A percentile compares a stretch with the other conserved stretches of the same genome.
Evolutionary conservation across 2,329 filamentous ascomycete species (phyloP).

Genomic region (Colletotrichum sp.): DNA sequence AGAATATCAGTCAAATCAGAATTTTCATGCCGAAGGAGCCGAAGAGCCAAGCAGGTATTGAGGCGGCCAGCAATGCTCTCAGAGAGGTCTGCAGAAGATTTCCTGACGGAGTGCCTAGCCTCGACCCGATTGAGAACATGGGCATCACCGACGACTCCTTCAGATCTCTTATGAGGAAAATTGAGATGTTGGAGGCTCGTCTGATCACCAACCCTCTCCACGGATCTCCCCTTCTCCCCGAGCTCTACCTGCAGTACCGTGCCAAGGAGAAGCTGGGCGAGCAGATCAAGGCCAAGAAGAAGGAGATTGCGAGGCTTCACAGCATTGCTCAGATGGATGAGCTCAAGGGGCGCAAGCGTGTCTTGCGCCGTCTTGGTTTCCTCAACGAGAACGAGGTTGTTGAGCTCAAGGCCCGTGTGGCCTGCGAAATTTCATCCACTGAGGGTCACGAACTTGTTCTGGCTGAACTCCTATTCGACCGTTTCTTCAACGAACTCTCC

Average conservation of each 20-base stretch:
- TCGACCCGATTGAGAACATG: slow-evolving; percentile 98
- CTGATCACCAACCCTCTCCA: slow-evolving; percentile 90
- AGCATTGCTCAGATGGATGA: slow-evolving; percentile 94
- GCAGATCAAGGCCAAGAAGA: slow-evolving; percentile 88
- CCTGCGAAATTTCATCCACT: slow-evolving; percentile 93
- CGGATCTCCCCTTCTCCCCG: slow-evolving; percentile 82
- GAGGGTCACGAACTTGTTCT: slow-evolving; percentile 92
- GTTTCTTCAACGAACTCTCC: slow-evolving; percentile 95
- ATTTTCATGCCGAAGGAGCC: slow-evolving; percentile 84
- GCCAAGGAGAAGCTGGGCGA: slow-evolving; percentile 77
- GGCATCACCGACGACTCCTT: slow-evolving; percentile 90
- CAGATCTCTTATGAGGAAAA: slow-evolving; percentile 92
- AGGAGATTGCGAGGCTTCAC: slow-evolving; percentile 82
- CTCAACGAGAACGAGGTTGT: slow-evolving; percentile 96
- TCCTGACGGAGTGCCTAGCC: slow-evolving; percentile 85
- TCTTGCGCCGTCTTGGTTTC: slow-evolving; percentile 91
- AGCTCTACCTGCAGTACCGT: slow-evolving; percentile 87
- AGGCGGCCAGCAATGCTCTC: slow-evolving; percentile 72
- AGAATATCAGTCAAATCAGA: slow-evolving; percentile 82
- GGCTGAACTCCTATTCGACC: slow-evolving; percentile 92
- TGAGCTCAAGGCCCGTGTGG: slow-evolving; percentile 94
- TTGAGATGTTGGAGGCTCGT: slow-evolving; percentile 93
- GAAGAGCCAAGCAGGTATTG: slow-evolving; percentile 67
- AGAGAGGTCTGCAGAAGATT: slow-evolving; percentile 86
- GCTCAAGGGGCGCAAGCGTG: slow-evolving; percentile 93